Evolutionary conservation across 2,329 filamentous ascomycete species (phyloP), one percentile per base, ranked within the genome.

Genomic region (Claviceps capensis): DNA sequence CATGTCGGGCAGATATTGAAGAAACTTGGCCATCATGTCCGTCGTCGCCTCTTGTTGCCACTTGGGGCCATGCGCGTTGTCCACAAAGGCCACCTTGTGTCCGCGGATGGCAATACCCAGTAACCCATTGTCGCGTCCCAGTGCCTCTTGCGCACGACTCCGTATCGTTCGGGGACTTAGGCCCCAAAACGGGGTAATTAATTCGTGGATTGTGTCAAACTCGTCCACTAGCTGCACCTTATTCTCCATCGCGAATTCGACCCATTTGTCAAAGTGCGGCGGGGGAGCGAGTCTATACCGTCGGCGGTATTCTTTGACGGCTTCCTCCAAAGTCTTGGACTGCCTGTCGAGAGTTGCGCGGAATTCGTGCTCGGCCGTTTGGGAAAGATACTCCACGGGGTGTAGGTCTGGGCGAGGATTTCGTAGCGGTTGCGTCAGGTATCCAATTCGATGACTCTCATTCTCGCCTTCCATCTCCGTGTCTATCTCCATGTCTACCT

Each of bases 181-280:
- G 1, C 85, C 89, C 93, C 93, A 97, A 65, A 96, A 97, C 0
- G 93, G 93, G 16, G 86, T 79, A 43, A 98, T 73, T 48, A 86
- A 75, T 52, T 95, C 79, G 65, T 89, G 77, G 54, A 97, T 85
- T 7, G 78, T 86, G 67, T 98, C 91, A 61, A 91, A 98, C 64
- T 98, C 91, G 65, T 98, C 93, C 53, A 95, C 80, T 52, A 97
- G 71, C 63, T 88, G 81, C 2, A 94, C 83, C 1, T 78, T 73
- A 62, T 82, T 86, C 40, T 75, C 74, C 62, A 80, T 82, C 5
- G 91, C 91, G 63, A 95, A 95, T 52, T 84, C 78, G 66, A 86
- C 96, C 91, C 91, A 97, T 65, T 86, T 88, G 67, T 97, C 89
- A 63, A 97, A 97, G 63, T 91, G 79, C 8, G 90, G 90, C 43